Conservation (phyloP, 441 rosid genomes). For the Erodium chrysanthum region DNA sequence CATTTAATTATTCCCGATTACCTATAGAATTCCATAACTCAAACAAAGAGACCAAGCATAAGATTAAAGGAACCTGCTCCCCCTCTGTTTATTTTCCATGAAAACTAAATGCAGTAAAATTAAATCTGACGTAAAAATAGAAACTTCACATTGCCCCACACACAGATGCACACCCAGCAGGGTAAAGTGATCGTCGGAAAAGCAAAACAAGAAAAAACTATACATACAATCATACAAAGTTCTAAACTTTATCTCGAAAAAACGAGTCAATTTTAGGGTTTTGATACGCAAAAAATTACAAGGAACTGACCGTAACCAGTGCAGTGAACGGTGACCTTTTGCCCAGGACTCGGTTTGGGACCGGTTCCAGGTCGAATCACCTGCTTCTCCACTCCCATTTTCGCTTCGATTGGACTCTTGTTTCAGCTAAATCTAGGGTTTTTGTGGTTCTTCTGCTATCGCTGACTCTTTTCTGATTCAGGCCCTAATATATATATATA, state of each 20-base stretch:
- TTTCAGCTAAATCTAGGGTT: slow-evolving; percentile 2
- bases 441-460: background rate
- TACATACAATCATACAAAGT: background rate
- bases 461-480: background rate
- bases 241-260: background rate
- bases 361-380: slow-evolving; percentile 65
- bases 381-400: slow-evolving; percentile 77
- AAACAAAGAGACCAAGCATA: no score
- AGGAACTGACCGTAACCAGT: slow-evolving; percentile 59
- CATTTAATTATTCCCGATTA: background rate
- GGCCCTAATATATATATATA: background rate
- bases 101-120: background rate
- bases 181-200: background rate
- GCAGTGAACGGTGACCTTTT: slow-evolving; percentile 89
- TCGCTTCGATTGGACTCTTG: slow-evolving; percentile 6
- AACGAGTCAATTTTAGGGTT: background rate
- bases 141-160: background rate
- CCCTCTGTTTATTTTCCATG: background rate
- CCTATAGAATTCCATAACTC: background rate
- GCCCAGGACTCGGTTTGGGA: slow-evolving; percentile 65
- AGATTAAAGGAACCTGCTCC: no score
- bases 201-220: background rate
- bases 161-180: background rate
- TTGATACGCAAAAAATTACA: background rate
- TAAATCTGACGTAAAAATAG: background rate